Percentiles rank a stretch among this genome's conserved stretches.
Evolutionary conservation across 2,329 filamentous ascomycete genomes (phyloP).

Genomic region (Dactylella cylindrospora): DNA sequence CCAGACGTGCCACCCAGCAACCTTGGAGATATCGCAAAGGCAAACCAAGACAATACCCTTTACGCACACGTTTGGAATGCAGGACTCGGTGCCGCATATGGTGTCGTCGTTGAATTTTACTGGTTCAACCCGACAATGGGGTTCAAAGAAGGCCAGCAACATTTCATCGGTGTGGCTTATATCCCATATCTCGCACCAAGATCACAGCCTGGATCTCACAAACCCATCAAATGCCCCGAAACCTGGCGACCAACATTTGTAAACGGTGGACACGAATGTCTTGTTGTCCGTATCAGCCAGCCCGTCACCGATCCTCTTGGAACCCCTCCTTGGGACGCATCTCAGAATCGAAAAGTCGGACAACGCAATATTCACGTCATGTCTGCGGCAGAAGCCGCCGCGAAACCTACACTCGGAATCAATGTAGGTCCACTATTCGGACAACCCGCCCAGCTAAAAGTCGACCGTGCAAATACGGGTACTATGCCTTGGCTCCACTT

Average conservation of each 20-base stretch:
- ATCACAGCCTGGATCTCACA: not conserved
- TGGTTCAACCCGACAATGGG: constrained; percentile 12
- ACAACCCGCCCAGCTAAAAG: not conserved
- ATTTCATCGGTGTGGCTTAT: not conserved
- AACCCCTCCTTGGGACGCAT: constrained; percentile 3
- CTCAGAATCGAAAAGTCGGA: constrained; percentile 2
- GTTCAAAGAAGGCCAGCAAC: constrained; percentile 1
- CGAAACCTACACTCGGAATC: constrained; percentile 3
- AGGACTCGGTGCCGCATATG: not conserved
- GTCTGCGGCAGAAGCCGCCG: not conserved
- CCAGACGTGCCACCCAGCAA: not conserved
- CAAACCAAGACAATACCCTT: constrained; percentile 1
- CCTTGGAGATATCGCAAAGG: constrained; percentile 1
- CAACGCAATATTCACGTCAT: constrained; percentile 11
- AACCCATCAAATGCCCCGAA: not conserved
- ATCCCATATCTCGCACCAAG: not conserved
- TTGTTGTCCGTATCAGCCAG: constrained; percentile 6
- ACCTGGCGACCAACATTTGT: constrained; percentile 2
- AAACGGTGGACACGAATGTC: constrained; percentile 6
- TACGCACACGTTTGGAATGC: constrained; percentile 10
- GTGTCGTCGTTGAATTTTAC: constrained; percentile 6
- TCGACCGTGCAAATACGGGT: not conserved
- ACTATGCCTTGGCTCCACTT: constrained; percentile 4
- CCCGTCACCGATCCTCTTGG: not conserved
- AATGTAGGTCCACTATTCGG: constrained; percentile 1